Evolutionary conservation across 1,284 basidiomycete genomes (phyloP).

Genomic region (Macrocystidia cucumis): DNA sequence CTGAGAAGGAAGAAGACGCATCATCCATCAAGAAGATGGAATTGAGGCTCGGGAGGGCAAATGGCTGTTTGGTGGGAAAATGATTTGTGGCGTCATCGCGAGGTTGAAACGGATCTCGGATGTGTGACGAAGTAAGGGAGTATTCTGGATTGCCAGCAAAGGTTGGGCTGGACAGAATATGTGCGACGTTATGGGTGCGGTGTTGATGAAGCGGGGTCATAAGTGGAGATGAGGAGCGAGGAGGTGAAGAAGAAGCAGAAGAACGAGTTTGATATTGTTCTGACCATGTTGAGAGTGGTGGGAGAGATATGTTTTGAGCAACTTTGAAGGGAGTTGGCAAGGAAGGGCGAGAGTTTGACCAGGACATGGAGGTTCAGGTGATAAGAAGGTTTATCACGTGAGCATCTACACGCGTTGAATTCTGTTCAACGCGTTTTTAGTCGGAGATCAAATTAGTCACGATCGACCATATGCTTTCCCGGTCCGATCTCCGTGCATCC

Average conservation of each 20-base stretch:
- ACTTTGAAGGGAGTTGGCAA: conserved; percentile 14
- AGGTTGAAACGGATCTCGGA: too few relatives aligned
- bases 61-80: conserved; percentile 12
- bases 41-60: conserved; percentile 15
- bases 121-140: too few relatives aligned
- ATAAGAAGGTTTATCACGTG: conserved; percentile 34
- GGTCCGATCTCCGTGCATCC: too few relatives aligned
- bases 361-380: conserved; percentile 32
- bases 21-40: conserved; percentile 14
- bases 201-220: conserved; percentile 23
- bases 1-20: conserved; percentile 16
- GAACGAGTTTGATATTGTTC: conserved; percentile 13
- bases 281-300: conserved; percentile 15
- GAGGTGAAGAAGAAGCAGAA: conserved; percentile 22
- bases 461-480: too few relatives aligned
- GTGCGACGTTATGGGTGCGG: conserved; percentile 17
- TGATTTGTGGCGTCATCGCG: conserved; percentile 17
- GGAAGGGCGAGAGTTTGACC: conserved; percentile 16
- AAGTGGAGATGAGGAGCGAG: conserved; percentile 29
- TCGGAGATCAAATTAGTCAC: conserved; percentile 27
- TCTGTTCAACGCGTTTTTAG: conserved; percentile 35
- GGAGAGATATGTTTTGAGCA: conserved; percentile 12
- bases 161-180: conserved; percentile 27
- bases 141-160: conserved; percentile 15
- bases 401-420: conserved; percentile 21